Evolutionary conservation across 805 yeast species (phyloP).

Genomic region (Isabelozyma pseudorhagii): DNA sequence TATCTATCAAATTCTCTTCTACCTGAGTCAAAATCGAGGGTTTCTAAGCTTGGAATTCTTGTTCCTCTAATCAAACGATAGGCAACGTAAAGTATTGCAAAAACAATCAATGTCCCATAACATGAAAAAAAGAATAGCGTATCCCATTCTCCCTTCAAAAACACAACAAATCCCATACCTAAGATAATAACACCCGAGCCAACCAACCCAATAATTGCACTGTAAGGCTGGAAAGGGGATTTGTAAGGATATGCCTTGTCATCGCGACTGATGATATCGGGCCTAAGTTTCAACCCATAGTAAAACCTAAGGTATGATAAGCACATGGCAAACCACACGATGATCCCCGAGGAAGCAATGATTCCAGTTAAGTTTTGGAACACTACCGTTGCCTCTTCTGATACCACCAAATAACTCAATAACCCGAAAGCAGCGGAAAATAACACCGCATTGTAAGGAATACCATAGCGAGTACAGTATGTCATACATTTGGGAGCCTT

Average conservation of each 20-base stretch:
- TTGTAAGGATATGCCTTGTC: conserved; percentile 65
- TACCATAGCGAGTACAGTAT: conserved; percentile 60
- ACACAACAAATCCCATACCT: conserved; percentile 61
- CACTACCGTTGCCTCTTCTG: conserved; percentile 54
- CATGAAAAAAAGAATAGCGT: conserved; percentile 60
- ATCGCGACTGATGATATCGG: conserved; percentile 62
- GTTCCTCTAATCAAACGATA: conserved; percentile 63
- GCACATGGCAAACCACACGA: conserved; percentile 79
- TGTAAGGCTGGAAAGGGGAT: conserved; percentile 68
- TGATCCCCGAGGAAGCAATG: conserved; percentile 69
- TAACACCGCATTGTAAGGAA: conserved; percentile 69
- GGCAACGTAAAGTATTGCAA: conserved; percentile 47
- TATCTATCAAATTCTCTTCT: conserved; percentile 78
- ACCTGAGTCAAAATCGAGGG: conserved; percentile 79
- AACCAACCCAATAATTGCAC: conserved; percentile 59
- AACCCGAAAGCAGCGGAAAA: conserved; percentile 60
- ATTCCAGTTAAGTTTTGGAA: conserved; percentile 67
- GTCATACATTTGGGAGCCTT: conserved; percentile 62
- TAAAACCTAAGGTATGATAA: conserved; percentile 61
- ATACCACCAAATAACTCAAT: conserved; percentile 58
- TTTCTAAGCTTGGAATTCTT: conserved; percentile 63
- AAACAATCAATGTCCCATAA: conserved; percentile 58
- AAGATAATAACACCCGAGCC: conserved; percentile 51
- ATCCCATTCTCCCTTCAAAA: conserved; percentile 56
- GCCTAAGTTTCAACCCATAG: conserved; percentile 56